Conservation (phyloP, 192 early-diverging fungal genomes). For the Podila verticillata region DNA sequence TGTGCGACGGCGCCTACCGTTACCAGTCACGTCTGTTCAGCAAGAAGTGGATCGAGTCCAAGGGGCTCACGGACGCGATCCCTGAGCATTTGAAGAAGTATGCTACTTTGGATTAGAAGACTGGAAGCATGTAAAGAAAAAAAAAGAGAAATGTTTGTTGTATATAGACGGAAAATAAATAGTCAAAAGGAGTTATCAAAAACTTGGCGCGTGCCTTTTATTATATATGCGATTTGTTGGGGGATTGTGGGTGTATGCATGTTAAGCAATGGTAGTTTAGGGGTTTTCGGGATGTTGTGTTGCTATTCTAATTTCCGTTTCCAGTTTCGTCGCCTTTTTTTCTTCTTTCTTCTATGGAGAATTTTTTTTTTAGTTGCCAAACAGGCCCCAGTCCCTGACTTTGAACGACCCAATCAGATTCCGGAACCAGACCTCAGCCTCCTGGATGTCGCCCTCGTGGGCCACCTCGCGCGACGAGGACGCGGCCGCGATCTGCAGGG, state of each 20-base stretch:
- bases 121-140: neutral
- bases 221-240: no score
- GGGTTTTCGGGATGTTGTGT: neutral
- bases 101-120: constrained; percentile 64
- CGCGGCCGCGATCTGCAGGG: constrained; percentile 59
- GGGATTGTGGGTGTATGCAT: neutral
- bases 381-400: constrained; percentile 69
- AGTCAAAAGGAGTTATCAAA: no score
- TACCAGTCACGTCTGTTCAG: constrained; percentile 86
- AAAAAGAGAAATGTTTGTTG: no score
- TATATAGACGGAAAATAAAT: no score
- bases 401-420: constrained; percentile 50
- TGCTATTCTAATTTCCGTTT: neutral
- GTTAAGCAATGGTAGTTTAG: neutral
- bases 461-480: constrained; percentile 61
- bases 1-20: constrained; percentile 91
- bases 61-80: constrained; percentile 79
- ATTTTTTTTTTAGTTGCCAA: constrained; percentile 41
- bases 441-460: constrained; percentile 33
- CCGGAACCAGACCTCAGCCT: constrained; percentile 56
- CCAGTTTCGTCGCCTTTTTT: neutral
- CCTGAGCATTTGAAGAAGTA: constrained; percentile 90
- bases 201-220: no score
- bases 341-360: neutral
- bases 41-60: constrained; percentile 89